These are phyloP conservation scores for Rhizoclosmatium globosum DNA, from an alignment of 192 early-diverging fungal species.

Conservation along the genomic window DNA sequence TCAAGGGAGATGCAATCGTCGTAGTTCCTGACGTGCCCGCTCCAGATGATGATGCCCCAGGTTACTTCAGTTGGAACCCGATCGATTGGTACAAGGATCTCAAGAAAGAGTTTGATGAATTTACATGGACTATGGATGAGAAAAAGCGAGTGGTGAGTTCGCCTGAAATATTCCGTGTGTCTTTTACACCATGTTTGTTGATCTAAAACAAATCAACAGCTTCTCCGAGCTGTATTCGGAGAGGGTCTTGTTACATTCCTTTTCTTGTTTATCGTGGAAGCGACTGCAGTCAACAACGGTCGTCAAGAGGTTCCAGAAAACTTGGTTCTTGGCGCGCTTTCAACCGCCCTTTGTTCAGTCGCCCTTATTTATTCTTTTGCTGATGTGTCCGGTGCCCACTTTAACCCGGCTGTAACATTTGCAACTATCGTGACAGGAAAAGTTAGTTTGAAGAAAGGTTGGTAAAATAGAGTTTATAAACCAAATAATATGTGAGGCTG, in stretches of 20 bases:
- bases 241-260: constrained; percentile 69
- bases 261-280: constrained; percentile 66
- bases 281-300: constrained; percentile 62
- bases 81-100: constrained; percentile 59
- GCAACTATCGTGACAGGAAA: constrained; percentile 67
- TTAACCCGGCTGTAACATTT: constrained; percentile 73
- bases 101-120: constrained; percentile 53
- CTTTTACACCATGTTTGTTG: not conserved
- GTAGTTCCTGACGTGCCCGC: not conserved
- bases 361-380: constrained; percentile 73
- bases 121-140: constrained; percentile 60
- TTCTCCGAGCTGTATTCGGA: constrained; percentile 64
- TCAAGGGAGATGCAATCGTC: constrained; percentile 25
- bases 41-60: constrained; percentile 40
- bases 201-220: constrained; percentile 38
- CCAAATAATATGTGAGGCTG: not conserved
- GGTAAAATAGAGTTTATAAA: not conserved
- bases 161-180: not conserved
- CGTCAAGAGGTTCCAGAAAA: constrained; percentile 56
- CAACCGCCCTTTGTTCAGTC: constrained; percentile 58
- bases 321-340: constrained; percentile 58
- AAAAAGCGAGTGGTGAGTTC: constrained; percentile 62
- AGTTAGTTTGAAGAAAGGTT: constrained; percentile 62
- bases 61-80: constrained; percentile 60
- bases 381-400: constrained; percentile 71